Evolutionary conservation across 345 rosid species (phyloP), one percentile per base, ranked within the genome.

Genomic region (Noccaea bulbosa): DNA sequence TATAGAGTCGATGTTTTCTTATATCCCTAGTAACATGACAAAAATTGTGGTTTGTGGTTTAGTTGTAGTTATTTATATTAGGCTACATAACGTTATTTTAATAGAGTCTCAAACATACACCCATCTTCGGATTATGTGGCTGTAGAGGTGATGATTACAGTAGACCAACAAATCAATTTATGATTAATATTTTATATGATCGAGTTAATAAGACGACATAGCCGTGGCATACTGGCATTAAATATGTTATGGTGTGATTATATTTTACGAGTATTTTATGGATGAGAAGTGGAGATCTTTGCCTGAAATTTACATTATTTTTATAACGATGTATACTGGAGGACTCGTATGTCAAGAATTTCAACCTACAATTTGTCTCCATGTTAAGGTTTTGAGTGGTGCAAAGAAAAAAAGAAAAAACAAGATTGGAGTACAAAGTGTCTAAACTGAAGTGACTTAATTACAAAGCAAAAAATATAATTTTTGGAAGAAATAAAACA

Each of bases 391-490:
- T 52, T 51, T 60, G 34, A 74, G 62, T 52, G 4, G 50, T 37
- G 8, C 7, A 49, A 52, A 52, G 12, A 35, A 71, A 59, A 8
- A 60, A 44, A 44, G 17, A 62, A 75, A 69, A 75, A 69, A 69
- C 53, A 32, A 62, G 39, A 75, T 53, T 74, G 53, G 78, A 67
- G 78, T 67, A 53, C 17, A 53, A 67, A 68, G 58, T 67, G 51
- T 52, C 57, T 69, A 59, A 74, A 67, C 49, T 17, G 48, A 74
- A 62, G 65, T 75, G 70, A 54, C 79, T 75, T 68, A 10, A 46
- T 17, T 53, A 62, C 12, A 67, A 74, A 47, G 78, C 78, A 45
- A 74, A 49, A 47, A 16, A 5, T 12, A 49, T 17, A 10, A 3
- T 5, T 32, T 63, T 9, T 4, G 3, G 30, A 27, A 27, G 30